Evolutionary conservation across 1,284 basidiomycete genomes (phyloP).

Genomic region (Trichosporon sp.): DNA sequence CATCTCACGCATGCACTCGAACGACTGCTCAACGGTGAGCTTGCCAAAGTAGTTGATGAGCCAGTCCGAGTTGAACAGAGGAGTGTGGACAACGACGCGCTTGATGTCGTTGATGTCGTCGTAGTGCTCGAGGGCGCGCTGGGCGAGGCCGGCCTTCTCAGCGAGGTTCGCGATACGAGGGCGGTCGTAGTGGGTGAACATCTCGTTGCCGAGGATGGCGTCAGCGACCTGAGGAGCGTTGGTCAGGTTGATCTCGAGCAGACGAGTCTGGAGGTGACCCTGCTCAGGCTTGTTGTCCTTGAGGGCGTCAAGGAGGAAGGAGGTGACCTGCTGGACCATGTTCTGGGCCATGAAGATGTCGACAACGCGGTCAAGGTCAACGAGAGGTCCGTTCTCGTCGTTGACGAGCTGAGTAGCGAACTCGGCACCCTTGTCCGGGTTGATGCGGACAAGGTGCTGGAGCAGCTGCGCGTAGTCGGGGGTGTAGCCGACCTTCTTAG

Average conservation of each 20-base stretch:
- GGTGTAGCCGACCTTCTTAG: conserved; percentile 93
- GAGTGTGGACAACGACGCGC: conserved; percentile 93
- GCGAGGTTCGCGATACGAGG: conserved; percentile 97
- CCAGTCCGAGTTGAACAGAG: conserved; percentile 85
- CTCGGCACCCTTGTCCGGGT: conserved; percentile 97
- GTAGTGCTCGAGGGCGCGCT: conserved; percentile 96
- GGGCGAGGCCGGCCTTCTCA: conserved; percentile 95
- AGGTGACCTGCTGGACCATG: conserved; percentile 99
- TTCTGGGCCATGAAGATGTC: conserved; percentile 99
- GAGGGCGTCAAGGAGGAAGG: conserved; percentile 96
- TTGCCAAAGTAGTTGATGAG: conserved; percentile 97
- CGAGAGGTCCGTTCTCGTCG: conserved; percentile 87
- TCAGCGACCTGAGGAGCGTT: conserved; percentile 99
- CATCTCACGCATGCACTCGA: conserved; percentile 97
- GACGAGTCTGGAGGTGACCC: conserved; percentile 90
- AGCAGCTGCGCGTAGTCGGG: conserved; percentile 95
- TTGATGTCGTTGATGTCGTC: conserved; percentile 98
- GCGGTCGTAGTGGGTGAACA: conserved; percentile 97
- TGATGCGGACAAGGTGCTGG: conserved; percentile 95
- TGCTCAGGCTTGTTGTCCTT: conserved; percentile 99
- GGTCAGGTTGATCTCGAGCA: conserved; percentile 97
- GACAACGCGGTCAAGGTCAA: conserved; percentile 92
- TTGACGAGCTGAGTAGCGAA: conserved; percentile 95
- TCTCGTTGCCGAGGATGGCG: conserved; percentile 97
- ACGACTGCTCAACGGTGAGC: conserved; percentile 97